Base-by-base conservation (phyloP, 768 basidiomycete species). In the Suillus decipiens region DNA sequence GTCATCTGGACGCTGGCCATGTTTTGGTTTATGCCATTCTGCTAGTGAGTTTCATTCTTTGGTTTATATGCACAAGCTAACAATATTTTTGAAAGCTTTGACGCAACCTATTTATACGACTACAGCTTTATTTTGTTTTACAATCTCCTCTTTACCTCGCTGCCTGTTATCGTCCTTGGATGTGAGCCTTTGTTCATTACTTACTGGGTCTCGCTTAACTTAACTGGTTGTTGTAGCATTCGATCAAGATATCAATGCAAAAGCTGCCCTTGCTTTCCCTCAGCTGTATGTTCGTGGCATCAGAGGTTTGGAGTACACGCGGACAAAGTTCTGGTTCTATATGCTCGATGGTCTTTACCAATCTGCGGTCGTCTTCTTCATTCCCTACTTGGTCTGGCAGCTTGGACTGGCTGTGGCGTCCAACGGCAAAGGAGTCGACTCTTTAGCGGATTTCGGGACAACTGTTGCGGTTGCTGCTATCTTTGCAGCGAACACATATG, bases 261-360 rank as follows among this genome's bases (percentile, higher is more conserved):
- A 87, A 73, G 94, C 93, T 0, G 92, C 93, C 0, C 77, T 97
- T 37, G 95, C 94, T 7, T 97, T 92, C 78, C 96, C 96, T 6
- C 92, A 95, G 69, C 86, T 99, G n/a, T 99, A 99, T 74, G 82
- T 95, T 66, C 89, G 96, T 42, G 96, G 96, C 31, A 97, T 98
- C 66, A 87, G 89, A 17, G 95, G 96, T 24, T 81, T 95, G 17
- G 96, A 97, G 70, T 99, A 97, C 76, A 97, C 95, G 19, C 86
- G 93, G 11, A 66, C 79, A 59, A 95, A 92, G 78, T 99, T 99
- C 78, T 98, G 95, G 94, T 72, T 89, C 61, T 97, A 95, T 77
- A 97, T 98, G 92, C 73, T 86, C 8, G 96, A 99, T 73, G 96
- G 96, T 33, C 77, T 98, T 39, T 98, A 97, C 76, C 96, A 99